Evolutionary conservation across 257 asterid species (phyloP).

Genomic region (Cordia subcordata): DNA sequence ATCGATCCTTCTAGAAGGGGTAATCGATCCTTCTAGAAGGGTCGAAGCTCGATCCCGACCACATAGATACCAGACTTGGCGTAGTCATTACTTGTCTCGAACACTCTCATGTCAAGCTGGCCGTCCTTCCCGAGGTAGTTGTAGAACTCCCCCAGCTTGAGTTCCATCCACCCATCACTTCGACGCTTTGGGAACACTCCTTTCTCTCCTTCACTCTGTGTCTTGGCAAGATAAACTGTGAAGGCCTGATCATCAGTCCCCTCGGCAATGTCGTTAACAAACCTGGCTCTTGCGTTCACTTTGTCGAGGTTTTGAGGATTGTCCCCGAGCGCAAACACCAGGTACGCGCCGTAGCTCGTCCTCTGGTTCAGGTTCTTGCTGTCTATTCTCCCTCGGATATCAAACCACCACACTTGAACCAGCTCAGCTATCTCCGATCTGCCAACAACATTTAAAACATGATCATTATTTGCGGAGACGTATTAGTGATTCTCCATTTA

Average conservation of each 20-base stretch:
- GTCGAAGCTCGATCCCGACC: not conserved
- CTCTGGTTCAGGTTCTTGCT: not conserved
- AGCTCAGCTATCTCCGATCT: not conserved
- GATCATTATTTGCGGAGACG: no score
- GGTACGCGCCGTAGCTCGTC: not conserved
- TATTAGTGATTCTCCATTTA: no score
- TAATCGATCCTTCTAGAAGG: no score
- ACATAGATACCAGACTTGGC: not conserved
- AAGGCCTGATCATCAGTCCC: not conserved
- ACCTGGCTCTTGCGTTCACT: not conserved
- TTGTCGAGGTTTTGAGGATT: not conserved
- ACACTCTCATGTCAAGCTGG: not conserved
- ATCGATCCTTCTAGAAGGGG: no score
- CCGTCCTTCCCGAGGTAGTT: not conserved
- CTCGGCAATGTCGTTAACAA: not conserved
- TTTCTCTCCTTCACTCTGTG: not conserved
- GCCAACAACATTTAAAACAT: not conserved
- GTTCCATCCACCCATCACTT: constrained; percentile 5
- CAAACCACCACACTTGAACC: not conserved
- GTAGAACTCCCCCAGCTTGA: constrained; percentile 1
- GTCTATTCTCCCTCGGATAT: not conserved
- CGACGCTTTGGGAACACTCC: not conserved
- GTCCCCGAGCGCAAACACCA: constrained; percentile 2
- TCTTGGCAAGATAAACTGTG: not conserved
- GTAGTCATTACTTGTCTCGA: not conserved